Evolutionary conservation across 306 rosid genomes (phyloP), one percentile per base, ranked within the genome.

Genomic region (Ceratonia siliqua): DNA sequence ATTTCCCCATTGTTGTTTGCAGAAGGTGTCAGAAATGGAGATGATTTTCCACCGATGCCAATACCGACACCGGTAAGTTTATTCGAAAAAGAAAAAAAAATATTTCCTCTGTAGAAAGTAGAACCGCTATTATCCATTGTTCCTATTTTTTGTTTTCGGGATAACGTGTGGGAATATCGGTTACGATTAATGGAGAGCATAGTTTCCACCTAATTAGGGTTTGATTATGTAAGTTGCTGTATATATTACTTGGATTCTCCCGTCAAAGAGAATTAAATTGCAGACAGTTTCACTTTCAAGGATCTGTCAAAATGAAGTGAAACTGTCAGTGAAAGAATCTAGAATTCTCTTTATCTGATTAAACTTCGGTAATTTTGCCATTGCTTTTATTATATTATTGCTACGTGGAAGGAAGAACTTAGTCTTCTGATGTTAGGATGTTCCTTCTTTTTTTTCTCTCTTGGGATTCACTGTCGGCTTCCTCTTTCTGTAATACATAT

Each of bases 31-130:
- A 45, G 45, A 41, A 45, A 20, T 5, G 78, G 39, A 61, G 63
- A 62, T 45, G 62, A 43, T 41, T 12, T 41, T 56, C 70, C 42
- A 56, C 52, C 21, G 14, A 49, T 49, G 82, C 9, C 82, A 67
- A 62, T 17, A 52, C 66, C 66, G 15, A 33, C 62, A 43, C 80
- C 78, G 14, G 41, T 85, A 74, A 78, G 81, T 64, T 45, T 56
- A 6, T 45, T 73, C 70, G 7, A 46, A 7, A 39, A 50, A 46
- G 45, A 21, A 14, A 20, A 55, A 12, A 36, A 56, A 3, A 27
- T n/a, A 46, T 56, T 17, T 11, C 14, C 69, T 8, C 6, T 41
- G 42, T 10, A 43, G 3, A 14, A 53, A 55, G 42, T 10, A 43
- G 3, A 14, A 53, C 46, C 56, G 33, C 2, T 18, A 30, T 50